Percentiles rank a stretch among this genome's conserved stretches.
Conservation (phyloP, 2,329 filamentous ascomycete species). For the Neoarthrinium moseri region DNA sequence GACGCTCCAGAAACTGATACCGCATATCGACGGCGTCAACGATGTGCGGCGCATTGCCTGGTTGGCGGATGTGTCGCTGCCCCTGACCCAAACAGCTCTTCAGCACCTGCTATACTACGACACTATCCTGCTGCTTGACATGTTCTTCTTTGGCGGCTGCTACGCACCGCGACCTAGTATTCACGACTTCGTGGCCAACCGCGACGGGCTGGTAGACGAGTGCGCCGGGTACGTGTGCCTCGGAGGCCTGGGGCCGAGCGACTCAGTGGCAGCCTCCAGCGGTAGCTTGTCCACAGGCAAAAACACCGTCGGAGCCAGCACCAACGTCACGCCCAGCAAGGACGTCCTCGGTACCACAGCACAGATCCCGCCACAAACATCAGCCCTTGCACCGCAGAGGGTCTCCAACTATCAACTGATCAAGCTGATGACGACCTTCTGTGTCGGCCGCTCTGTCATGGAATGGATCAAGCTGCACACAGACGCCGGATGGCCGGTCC, state of each 20-base stretch:
- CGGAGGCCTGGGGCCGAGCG: conserved; percentile 17
- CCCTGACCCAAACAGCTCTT: conserved; percentile 81
- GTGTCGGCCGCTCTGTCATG: conserved; percentile 78
- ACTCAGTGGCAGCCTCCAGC: not conserved
- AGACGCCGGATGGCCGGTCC: conserved; percentile 60
- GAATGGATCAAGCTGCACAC: conserved; percentile 82
- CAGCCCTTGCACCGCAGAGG: conserved; percentile 22
- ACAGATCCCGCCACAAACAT: conserved; percentile 11
- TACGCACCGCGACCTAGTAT: conserved; percentile 83
- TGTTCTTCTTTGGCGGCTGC: conserved; percentile 91
- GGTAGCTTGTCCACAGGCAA: not conserved
- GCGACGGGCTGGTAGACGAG: conserved; percentile 75
- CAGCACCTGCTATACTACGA: conserved; percentile 92
- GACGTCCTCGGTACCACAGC: conserved; percentile 20
- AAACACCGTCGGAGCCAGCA: conserved; percentile 7
- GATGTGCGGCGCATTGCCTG: conserved; percentile 85
- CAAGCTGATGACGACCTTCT: conserved; percentile 81
- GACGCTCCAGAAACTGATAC: conserved; percentile 75
- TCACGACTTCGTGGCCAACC: conserved; percentile 74
- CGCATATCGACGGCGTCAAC: conserved; percentile 86
- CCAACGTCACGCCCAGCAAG: conserved; percentile 18
- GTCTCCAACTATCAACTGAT: conserved; percentile 67
- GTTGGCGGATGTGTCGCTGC: conserved; percentile 81
- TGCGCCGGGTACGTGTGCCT: conserved; percentile 80
- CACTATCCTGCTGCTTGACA: conserved; percentile 84